Conservation (phyloP, 768 basidiomycete species). For the Pisolithus microcarpus region DNA sequence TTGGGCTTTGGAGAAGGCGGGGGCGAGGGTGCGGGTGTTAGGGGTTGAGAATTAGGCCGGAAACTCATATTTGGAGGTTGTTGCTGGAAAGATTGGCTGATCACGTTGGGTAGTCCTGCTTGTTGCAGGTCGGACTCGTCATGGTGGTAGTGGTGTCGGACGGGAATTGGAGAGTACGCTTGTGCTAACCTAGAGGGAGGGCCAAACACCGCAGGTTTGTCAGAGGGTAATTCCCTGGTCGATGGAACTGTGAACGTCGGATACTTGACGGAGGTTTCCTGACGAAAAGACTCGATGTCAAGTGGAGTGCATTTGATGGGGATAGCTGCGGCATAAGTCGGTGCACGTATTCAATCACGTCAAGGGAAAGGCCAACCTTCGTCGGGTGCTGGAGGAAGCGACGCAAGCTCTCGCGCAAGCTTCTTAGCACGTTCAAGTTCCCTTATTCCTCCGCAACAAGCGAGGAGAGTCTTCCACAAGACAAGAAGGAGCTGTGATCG, state of each 20-base stretch:
- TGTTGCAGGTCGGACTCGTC: slow-evolving; percentile 55
- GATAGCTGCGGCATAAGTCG: slow-evolving; percentile 32
- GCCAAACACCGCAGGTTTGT: slow-evolving; percentile 27
- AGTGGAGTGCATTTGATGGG: slow-evolving; percentile 85
- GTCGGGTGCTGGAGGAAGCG: slow-evolving; percentile 51
- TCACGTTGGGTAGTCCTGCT: slow-evolving; percentile 31
- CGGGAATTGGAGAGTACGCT: slow-evolving; percentile 87
- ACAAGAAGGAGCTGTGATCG: slow-evolving; percentile 72
- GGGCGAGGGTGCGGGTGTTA: slow-evolving; percentile 88
- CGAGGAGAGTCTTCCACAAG: slow-evolving; percentile 88
- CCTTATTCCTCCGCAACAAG: slow-evolving; percentile 88
- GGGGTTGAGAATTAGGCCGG: slow-evolving; percentile 52
- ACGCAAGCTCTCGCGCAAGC: slow-evolving; percentile 78
- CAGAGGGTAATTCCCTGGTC: slow-evolving; percentile 15
- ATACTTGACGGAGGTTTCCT: slow-evolving; percentile 91
- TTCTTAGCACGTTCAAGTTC: slow-evolving; percentile 80
- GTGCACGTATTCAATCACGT: slow-evolving; percentile 3
- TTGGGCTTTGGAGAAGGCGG: slow-evolving; percentile 85
- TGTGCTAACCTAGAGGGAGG: slow-evolving; percentile 70
- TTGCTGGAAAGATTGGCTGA: slow-evolving; percentile 32
- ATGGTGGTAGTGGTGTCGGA: slow-evolving; percentile 92
- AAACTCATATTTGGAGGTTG: slow-evolving; percentile 20
- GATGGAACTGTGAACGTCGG: slow-evolving; percentile 80
- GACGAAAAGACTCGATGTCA: slow-evolving; percentile 83
- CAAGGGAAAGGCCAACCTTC: slow-evolving; percentile 30